Evolutionary conservation across 768 basidiomycete species (phyloP).

Genomic region (Xanthoconium purpureum): DNA sequence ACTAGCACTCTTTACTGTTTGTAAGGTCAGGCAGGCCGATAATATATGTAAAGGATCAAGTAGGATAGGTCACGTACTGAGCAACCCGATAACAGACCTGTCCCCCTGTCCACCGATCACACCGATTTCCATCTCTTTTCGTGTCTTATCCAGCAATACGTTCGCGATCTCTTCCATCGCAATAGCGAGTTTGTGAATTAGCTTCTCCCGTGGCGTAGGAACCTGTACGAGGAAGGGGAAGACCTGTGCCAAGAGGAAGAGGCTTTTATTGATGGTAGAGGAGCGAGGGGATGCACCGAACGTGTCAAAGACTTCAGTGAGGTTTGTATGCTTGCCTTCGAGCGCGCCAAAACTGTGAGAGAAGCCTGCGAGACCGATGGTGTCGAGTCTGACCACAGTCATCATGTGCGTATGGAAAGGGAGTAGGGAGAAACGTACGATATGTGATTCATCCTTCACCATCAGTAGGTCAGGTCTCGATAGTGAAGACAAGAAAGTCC

Average conservation of each 20-base stretch:
- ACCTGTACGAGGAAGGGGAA: constrained; percentile 37
- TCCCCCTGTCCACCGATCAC: constrained; percentile 22
- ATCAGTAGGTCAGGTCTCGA: not conserved
- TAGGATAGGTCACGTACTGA: constrained; percentile 13
- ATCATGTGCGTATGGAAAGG: not conserved
- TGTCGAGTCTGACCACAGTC: constrained; percentile 43
- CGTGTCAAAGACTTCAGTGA: constrained; percentile 41
- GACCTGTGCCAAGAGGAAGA: constrained; percentile 36
- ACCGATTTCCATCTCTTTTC: constrained; percentile 30
- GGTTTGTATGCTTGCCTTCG: constrained; percentile 42
- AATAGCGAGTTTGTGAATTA: constrained; percentile 29
- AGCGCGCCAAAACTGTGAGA: constrained; percentile 55
- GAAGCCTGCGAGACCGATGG: constrained; percentile 57
- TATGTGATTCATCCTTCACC: constrained; percentile 33
- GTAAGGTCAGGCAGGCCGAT: not conserved
- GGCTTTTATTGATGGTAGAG: constrained; percentile 27
- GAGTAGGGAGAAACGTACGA: constrained; percentile 22
- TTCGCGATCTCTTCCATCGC: constrained; percentile 41
- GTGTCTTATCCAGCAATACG: constrained; percentile 35
- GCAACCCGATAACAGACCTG: constrained; percentile 24
- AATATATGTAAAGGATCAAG: constrained; percentile 11
- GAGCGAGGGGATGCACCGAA: constrained; percentile 18
- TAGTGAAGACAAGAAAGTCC: not conserved
- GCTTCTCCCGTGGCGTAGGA: constrained; percentile 35
- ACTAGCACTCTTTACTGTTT: constrained; percentile 37